Evolutionary conservation across 1,139 yeast species (phyloP).

Genomic region (Sugiyamaella neomexicana): DNA sequence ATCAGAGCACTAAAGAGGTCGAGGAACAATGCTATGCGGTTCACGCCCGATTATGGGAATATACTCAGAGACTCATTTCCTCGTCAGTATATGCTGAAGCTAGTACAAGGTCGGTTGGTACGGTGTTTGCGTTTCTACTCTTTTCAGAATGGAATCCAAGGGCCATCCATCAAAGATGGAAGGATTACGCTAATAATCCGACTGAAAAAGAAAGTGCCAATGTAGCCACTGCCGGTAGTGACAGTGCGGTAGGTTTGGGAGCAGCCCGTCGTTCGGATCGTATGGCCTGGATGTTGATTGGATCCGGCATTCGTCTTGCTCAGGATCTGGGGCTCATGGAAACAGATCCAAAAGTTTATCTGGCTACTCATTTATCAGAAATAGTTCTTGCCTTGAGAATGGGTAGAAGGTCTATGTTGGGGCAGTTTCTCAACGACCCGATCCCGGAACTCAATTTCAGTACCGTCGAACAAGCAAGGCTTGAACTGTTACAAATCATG

Average conservation of each 20-base stretch:
- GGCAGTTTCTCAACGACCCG: constrained; percentile 37
- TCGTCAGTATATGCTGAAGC: constrained; percentile 96
- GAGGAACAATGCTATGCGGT: constrained; percentile 25
- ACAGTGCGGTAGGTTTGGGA: constrained; percentile 66
- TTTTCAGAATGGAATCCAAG: constrained; percentile 95
- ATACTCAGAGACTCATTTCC: constrained; percentile 77
- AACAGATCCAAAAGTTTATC: constrained; percentile 66
- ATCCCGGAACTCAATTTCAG: constrained; percentile 52
- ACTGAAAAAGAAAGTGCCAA: constrained; percentile 28
- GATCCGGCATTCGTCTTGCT: constrained; percentile 81
- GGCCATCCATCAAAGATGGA: constrained; percentile 87
- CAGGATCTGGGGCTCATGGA: constrained; percentile 85
- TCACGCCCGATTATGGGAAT: constrained; percentile 80
- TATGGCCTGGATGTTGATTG: constrained; percentile 93
- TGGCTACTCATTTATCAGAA: constrained; percentile 85
- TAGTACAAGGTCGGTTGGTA: constrained; percentile 81
- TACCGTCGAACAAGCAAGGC: constrained; percentile 68
- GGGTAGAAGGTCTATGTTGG: constrained; percentile 42
- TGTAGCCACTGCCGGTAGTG: constrained; percentile 31
- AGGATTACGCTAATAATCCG: constrained; percentile 72
- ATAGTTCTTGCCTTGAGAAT: constrained; percentile 47
- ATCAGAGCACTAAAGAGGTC: constrained; percentile 19
- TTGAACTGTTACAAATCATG: constrained; percentile 76
- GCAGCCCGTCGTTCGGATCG: constrained; percentile 86
- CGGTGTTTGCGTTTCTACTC: constrained; percentile 78